Evolutionary conservation across 2,329 filamentous ascomycete species (phyloP).

Genomic region (Aureobasidium sp.): DNA sequence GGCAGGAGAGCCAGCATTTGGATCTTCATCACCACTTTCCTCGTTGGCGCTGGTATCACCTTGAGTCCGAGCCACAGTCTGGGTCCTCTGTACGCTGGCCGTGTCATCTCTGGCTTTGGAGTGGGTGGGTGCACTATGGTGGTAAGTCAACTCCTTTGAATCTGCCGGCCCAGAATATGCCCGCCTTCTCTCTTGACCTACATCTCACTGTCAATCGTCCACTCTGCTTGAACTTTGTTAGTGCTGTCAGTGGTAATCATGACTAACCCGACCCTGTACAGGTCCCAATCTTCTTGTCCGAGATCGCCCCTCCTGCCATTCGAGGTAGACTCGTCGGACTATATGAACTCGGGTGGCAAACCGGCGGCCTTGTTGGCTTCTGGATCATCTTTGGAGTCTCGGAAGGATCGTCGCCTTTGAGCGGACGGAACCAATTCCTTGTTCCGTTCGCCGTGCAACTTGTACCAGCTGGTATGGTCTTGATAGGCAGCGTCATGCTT

Average conservation of each 20-base stretch:
- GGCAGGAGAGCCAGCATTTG: slow-evolving; percentile 62
- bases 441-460: slow-evolving; percentile 56
- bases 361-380: slow-evolving; percentile 45
- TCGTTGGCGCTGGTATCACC: slow-evolving; percentile 65
- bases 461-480: slow-evolving; percentile 56
- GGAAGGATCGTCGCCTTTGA: slow-evolving; percentile 34
- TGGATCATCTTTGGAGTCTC: slow-evolving; percentile 45
- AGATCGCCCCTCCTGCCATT: slow-evolving; percentile 51
- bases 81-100: slow-evolving; percentile 51
- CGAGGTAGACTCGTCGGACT: slow-evolving; percentile 53
- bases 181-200: background rate
- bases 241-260: background rate
- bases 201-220: background rate
- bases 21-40: slow-evolving; percentile 56
- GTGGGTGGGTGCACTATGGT: slow-evolving; percentile 51
- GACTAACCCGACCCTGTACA: background rate
- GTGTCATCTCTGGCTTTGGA: slow-evolving; percentile 51
- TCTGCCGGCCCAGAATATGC: background rate
- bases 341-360: slow-evolving; percentile 52
- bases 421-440: slow-evolving; percentile 39
- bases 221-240: no score
- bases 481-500: slow-evolving; percentile 37
- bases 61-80: slow-evolving; percentile 56
- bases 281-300: slow-evolving; percentile 52
- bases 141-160: slow-evolving; percentile 20